Evolutionary conservation across 1,284 basidiomycete species (phyloP).

Genomic region (Fomitopsis palustris): DNA sequence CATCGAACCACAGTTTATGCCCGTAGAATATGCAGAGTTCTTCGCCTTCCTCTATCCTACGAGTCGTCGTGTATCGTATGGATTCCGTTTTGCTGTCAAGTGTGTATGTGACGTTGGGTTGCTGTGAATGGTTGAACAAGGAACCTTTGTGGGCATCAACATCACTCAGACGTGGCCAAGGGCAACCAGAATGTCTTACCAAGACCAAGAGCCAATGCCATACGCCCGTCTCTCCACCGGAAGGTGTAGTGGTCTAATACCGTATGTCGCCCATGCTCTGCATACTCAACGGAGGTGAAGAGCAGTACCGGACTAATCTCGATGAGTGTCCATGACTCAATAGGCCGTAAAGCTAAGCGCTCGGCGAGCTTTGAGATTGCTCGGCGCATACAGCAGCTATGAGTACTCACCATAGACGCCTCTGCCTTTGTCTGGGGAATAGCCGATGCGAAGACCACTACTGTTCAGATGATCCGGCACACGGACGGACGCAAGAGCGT

Average conservation of each 20-base stretch:
- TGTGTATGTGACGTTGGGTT: conserved; percentile 71
- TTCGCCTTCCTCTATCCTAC: conserved; percentile 53
- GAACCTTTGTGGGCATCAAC: conserved; percentile 48
- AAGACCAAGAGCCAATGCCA: conserved; percentile 86
- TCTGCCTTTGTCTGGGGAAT: conserved; percentile 49
- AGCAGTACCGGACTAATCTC: conserved; percentile 89
- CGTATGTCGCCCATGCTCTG: conserved; percentile 63
- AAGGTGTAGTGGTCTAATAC: conserved; percentile 85
- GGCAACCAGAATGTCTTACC: conserved; percentile 44
- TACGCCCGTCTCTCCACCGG: conserved; percentile 74
- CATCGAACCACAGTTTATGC: conserved; percentile 61
- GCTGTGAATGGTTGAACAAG: conserved; percentile 74
- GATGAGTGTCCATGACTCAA: conserved; percentile 64
- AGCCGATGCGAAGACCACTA: conserved; percentile 32
- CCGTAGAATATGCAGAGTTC: conserved; percentile 83
- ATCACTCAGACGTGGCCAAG: background rate
- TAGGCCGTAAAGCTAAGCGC: conserved; percentile 47
- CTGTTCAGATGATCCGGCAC: conserved; percentile 32
- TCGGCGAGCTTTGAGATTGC: conserved; percentile 2
- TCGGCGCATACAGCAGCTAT: background rate
- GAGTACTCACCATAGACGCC: conserved; percentile 56
- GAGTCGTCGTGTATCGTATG: conserved; percentile 64
- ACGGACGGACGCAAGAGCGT: background rate
- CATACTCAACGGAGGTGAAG: conserved; percentile 71
- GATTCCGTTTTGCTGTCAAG: conserved; percentile 52